Evolutionary conservation across 2,329 filamentous ascomycete species (phyloP), one percentile per base, ranked within the genome.

Genomic region (Aspergillus glaucus): DNA sequence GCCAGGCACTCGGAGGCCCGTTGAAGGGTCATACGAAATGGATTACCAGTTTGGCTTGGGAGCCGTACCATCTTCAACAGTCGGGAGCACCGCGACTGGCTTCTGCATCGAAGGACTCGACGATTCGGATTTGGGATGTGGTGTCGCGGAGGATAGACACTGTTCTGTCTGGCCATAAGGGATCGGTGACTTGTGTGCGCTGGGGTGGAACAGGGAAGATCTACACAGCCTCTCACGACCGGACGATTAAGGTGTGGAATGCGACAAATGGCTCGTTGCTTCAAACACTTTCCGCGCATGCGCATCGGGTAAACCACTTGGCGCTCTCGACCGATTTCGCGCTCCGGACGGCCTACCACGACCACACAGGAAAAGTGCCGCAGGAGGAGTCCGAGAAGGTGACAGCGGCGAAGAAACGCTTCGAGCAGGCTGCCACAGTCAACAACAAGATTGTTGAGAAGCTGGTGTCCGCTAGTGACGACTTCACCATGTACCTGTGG

Each of bases 401-500:
- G 14, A 75, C 77, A 6, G 88, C 88, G 65, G 91, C 93, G 0
- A 86, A 84, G 66, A 80, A 86, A 58, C 81, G 90, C 22, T 97
- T 95, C 63, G 84, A 93, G 59, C 88, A 90, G 64, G 90, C 90
- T 1, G 88, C 89, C 4, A 87, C 78, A 2, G 78, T 90, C 24
- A 81, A 85, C 55, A 87, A 87, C 22, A 82, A 85, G 62, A 77
- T 95, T 19, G 82, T 87, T 1, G 93, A 98, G 73, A 81, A 88
- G 24, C 73, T 97, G 3, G 87, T 95, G 2, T 94, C 90, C 7
- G 93, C 92, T 2, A 92, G 86, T 56, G 93, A 97, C 64, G 93
- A 98, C 68, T 95, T 91, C 67, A 95, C 91, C 5, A 92, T 98
- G 80, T 95, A 90, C 65, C 79, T 98, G 6, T 98, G 92, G 92